Evolutionary conservation across 192 early-diverging fungal genomes (phyloP).

Genomic region (Chytriomyces hyalinus): DNA sequence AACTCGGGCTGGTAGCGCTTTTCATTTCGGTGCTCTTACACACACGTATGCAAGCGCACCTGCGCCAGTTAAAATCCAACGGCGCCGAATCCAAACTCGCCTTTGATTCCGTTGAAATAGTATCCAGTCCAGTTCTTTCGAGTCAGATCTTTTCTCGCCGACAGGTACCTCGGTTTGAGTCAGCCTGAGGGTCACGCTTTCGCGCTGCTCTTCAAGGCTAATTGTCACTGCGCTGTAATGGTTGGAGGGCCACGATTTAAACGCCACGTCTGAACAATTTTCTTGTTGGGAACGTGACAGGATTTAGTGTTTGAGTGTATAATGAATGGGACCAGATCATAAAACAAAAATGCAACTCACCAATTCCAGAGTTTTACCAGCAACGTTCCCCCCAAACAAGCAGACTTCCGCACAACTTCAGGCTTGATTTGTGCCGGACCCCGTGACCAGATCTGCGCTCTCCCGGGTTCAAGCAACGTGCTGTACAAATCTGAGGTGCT

Average conservation of each 20-base stretch:
- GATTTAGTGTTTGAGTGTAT: conserved; percentile 42
- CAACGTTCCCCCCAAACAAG: conserved; percentile 92
- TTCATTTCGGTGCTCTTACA: no score
- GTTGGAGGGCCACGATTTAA: conserved; percentile 78
- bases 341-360: conserved; percentile 37
- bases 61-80: no score
- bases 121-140: conserved; percentile 87
- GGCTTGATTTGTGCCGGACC: conserved; percentile 67
- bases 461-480: conserved; percentile 74
- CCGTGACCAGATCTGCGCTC: conserved; percentile 82
- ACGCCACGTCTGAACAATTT: conserved; percentile 87
- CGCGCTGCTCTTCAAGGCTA: conserved; percentile 69
- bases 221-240: conserved; percentile 86
- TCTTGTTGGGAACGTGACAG: conserved; percentile 57
- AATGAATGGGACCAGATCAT: background rate
- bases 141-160: conserved; percentile 82
- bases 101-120: conserved; percentile 93
- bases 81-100: conserved; percentile 74
- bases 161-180: conserved; percentile 84
- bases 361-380: conserved; percentile 77
- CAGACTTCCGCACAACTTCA: conserved; percentile 66
- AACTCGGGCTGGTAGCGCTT: no score
- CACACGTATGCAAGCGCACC: no score
- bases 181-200: conserved; percentile 71
- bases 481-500: conserved; percentile 80